Base-by-base conservation (phyloP, 108 stramenopile genomes). In the Craspedostauros australis region DNA sequence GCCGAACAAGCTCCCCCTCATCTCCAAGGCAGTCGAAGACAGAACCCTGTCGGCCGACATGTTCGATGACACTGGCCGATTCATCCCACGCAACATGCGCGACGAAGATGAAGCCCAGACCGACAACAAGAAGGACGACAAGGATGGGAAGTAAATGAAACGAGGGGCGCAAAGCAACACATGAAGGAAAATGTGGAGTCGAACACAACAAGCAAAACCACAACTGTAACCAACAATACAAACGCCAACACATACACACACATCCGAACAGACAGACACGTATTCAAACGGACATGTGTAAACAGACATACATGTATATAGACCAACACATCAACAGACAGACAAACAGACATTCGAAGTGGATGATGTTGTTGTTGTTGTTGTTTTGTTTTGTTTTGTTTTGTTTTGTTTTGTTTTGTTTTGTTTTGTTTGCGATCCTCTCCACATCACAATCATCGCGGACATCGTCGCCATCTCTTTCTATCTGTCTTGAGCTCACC, bases 31-130 rank as follows among this genome's bases (percentile, higher is more conserved):
- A 0, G 84, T 78, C 2, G 62, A 73, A 24, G 70, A 79, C 28
- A 64, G 91, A 37, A 92, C 88, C 80, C 91, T 86, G 0, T 80
- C 84, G 3, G 55, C 84, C 31, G 91, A 92, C 29, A 92, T 84
- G 82, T 77, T 82, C 53, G 77, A 80, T 21, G 69, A 66, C 14
- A 32, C 50, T 18, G 63, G 63, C 14, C 36, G 54, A 6, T 66
- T 66, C 30, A 40, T 66, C 34, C 50, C 60, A 23, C 37, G 60
- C 27, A n/a, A 62, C 3, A 21, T 12, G 20, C 26, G 46, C 18
- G 59, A 60, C 42, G 29, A 65, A 8, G 28, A 60, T 6, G 55
- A 72, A 5, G n/a, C n/a, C n/a, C n/a, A n/a, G n/a, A n/a, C n/a
- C n/a, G n/a, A n/a, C n/a, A n/a, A n/a, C n/a, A 37, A 66, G 2